These are phyloP conservation scores for Naumovozyma castellii DNA, from an alignment of 805 yeast genomes.

Conservation along the genomic window DNA sequence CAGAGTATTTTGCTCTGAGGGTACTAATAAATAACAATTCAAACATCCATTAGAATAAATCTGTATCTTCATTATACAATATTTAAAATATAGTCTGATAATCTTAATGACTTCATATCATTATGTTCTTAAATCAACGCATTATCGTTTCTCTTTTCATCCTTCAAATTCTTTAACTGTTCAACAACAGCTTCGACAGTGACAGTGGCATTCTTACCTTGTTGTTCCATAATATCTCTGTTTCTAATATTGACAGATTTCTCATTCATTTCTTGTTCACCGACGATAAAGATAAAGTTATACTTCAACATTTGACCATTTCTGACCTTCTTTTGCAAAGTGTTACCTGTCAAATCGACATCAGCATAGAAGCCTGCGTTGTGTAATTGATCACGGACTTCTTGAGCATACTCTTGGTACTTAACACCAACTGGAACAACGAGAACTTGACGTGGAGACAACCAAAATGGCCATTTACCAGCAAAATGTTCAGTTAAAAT, in stretches of 20 bases:
- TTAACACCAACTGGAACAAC: slow-evolving; percentile 96
- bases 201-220: slow-evolving; percentile 83
- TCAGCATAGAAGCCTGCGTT: slow-evolving; percentile 81
- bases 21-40: no score
- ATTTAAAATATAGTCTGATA: no score
- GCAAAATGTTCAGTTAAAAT: slow-evolving; percentile 95
- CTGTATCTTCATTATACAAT: neutral
- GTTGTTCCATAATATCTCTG: slow-evolving; percentile 88
- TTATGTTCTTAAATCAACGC: slow-evolving; percentile 23
- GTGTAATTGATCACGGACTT: slow-evolving; percentile 60
- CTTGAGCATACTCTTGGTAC: slow-evolving; percentile 81
- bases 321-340: slow-evolving; percentile 96
- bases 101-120: neutral
- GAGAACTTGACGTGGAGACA: slow-evolving; percentile 96
- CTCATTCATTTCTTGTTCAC: slow-evolving; percentile 81
- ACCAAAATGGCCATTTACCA: slow-evolving; percentile 99
- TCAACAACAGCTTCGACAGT: slow-evolving; percentile 60
- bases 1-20: no score
- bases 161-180: slow-evolving; percentile 60
- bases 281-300: slow-evolving; percentile 93
- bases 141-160: slow-evolving; percentile 67
- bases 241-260: slow-evolving; percentile 88
- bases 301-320: slow-evolving; percentile 89
- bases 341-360: slow-evolving; percentile 88
- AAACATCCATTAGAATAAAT: no score